Base-by-base conservation (phyloP, 2,329 filamentous ascomycete species). In the Colletotrichum brevisporum region DNA sequence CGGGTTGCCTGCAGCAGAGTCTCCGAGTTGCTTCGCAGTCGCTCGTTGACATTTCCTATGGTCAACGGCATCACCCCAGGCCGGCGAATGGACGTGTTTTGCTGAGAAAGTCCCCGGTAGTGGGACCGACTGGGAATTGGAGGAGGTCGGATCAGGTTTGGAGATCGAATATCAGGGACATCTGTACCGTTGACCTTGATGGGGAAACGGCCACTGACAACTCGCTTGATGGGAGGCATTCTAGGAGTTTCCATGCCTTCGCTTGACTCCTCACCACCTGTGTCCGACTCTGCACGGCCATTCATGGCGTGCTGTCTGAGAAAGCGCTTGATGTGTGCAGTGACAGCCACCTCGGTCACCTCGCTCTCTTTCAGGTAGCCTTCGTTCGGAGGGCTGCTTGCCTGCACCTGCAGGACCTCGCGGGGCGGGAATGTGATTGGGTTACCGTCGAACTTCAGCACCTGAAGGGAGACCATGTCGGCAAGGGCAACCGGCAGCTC, bases 391-490 rank as follows among this genome's bases (percentile, higher is more conserved):
- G 87, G 86, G 56, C 83, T 89, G 48, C 81, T 81, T 18, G 85
- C 83, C 74, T 87, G 86, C 12, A 88, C 82, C 73, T 91, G 89
- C 27, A 94, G 79, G 15, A 92, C 85, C 72, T 92, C 90, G 74
- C 87, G 89, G 16, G 93, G 91, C 4, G 94, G 94, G 74, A 95
- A 95, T 67, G 87, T 88, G 67, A 73, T 88, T 9, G 93, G 93
- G 74, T 98, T 98, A 53, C 94, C 94, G 67, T 95, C 92, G 43
- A 98, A 89, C 79, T 97, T 97, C 65, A 98, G 85, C 73, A 97
- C 92, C 77, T 95, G 93, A 68, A 98, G 83, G 63, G 94, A 96
- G 65, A 88, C 91, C 92, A 98, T 97, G 72, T 97, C 94, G 63
- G 93, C 94, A 24, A 98, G 83, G 72, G 93, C 95, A 6, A 93